These are phyloP conservation scores for Pestalotiopsis sp. DNA, from an alignment of 2,329 filamentous ascomycete genomes.

Conservation along the genomic window DNA sequence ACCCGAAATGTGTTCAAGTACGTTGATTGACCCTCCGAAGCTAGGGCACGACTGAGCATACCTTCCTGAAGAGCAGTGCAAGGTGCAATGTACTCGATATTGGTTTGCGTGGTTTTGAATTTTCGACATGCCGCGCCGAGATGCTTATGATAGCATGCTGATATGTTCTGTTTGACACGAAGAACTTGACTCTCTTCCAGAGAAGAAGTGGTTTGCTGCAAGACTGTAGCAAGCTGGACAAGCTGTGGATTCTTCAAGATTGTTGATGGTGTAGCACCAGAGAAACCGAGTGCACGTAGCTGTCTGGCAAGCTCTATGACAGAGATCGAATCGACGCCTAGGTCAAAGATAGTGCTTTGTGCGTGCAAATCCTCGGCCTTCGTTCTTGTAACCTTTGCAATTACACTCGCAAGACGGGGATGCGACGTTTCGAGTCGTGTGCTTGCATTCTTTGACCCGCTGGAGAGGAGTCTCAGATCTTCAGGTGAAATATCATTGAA, in stretches of 20 bases:
- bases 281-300: conserved; percentile 66
- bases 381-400: conserved; percentile 56
- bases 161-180: conserved; percentile 61
- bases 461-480: conserved; percentile 60
- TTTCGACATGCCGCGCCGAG: conserved; percentile 51
- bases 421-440: conserved; percentile 39
- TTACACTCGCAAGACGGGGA: conserved; percentile 49
- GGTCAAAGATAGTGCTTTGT: conserved; percentile 75
- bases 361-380: conserved; percentile 46
- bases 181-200: conserved; percentile 31
- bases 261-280: conserved; percentile 61
- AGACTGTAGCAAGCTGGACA: conserved; percentile 44
- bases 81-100: conserved; percentile 75
- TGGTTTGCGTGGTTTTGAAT: conserved; percentile 50
- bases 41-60: conserved; percentile 73
- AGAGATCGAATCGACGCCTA: conserved; percentile 88
- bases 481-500: conserved; percentile 65
- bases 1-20: conserved; percentile 83
- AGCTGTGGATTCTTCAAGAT: conserved; percentile 67
- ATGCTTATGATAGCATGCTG: conserved; percentile 66
- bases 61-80: conserved; percentile 88
- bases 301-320: conserved; percentile 69
- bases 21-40: conserved; percentile 51
- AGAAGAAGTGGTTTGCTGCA: conserved; percentile 26
- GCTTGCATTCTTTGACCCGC: conserved; percentile 24